Evolutionary conservation across 805 yeast genomes (phyloP).

Genomic region (Candida tammaniensis): DNA sequence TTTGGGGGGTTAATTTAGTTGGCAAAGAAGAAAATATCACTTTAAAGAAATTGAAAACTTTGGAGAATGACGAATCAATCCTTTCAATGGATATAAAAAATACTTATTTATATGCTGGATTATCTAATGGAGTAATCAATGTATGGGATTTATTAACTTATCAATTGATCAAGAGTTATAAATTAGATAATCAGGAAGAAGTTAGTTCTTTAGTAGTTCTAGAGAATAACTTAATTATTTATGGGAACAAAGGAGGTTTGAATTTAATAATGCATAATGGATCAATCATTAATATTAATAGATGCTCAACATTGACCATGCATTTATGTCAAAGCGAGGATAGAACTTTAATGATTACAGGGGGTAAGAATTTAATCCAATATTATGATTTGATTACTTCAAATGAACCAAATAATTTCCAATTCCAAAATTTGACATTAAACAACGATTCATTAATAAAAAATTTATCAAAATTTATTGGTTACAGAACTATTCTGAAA

Average conservation of each 20-base stretch:
- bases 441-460: slow-evolving; percentile 43
- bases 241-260: slow-evolving; percentile 14
- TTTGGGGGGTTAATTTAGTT: slow-evolving; percentile 56
- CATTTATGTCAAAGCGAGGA: slow-evolving; percentile 1
- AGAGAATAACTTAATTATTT: slow-evolving; percentile 7
- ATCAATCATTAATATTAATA: slow-evolving; percentile 5
- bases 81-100: slow-evolving; percentile 63
- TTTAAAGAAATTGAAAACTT: slow-evolving; percentile 24
- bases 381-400: slow-evolving; percentile 17
- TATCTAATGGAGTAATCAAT: slow-evolving; percentile 69
- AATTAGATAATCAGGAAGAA: slow-evolving; percentile 9
- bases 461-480: slow-evolving; percentile 58
- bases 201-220: slow-evolving; percentile 9
- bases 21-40: slow-evolving; percentile 7
- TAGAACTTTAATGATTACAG: slow-evolving; percentile 6
- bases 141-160: slow-evolving; percentile 85
- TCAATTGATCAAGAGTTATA: slow-evolving; percentile 54
- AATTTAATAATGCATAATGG: slow-evolving; percentile 45
- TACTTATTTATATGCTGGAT: slow-evolving; percentile 79
- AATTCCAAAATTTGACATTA: slow-evolving; percentile 2
- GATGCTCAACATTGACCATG: slow-evolving; percentile 9
- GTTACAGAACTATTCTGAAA: slow-evolving; percentile 77
- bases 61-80: slow-evolving; percentile 69
- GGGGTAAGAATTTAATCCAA: slow-evolving; percentile 10
- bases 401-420: not conserved